These are phyloP conservation scores for Candida fluviatilis DNA, from an alignment of 805 yeast species.

Conservation along the genomic window DNA sequence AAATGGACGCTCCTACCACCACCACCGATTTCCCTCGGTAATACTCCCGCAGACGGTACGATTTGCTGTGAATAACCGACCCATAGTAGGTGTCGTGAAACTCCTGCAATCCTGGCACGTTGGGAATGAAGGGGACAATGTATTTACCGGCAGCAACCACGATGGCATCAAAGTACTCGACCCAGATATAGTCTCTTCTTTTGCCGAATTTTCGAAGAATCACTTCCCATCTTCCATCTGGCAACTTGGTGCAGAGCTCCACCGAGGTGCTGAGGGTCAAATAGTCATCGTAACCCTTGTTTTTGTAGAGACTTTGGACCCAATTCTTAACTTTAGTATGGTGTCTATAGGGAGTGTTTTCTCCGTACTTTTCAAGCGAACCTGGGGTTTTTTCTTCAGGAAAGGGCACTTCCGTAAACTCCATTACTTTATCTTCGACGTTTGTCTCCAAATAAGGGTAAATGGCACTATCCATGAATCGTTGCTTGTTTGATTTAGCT, in stretches of 20 bases:
- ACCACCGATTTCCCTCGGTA: constrained; percentile 33
- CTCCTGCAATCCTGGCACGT: constrained; percentile 36
- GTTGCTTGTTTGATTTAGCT: constrained; percentile 12
- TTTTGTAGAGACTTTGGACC: constrained; percentile 17
- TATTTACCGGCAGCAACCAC: constrained; percentile 47
- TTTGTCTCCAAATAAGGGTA: constrained; percentile 21
- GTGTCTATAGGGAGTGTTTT: constrained; percentile 18
- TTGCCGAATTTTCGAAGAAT: constrained; percentile 17
- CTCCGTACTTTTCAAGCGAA: constrained; percentile 14
- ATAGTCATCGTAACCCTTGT: constrained; percentile 17
- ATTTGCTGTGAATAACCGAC: constrained; percentile 42
- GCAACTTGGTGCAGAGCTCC: constrained; percentile 21
- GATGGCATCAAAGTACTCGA: constrained; percentile 36
- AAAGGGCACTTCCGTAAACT: constrained; percentile 18
- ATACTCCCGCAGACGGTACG: constrained; percentile 27
- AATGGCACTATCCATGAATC: constrained; percentile 19
- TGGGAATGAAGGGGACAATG: constrained; percentile 43
- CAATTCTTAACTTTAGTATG: constrained; percentile 14
- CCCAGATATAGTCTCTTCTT: constrained; percentile 23
- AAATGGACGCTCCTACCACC: constrained; percentile 52
- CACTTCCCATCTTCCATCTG: constrained; percentile 15
- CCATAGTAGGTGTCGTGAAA: constrained; percentile 24
- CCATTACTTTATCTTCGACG: constrained; percentile 19
- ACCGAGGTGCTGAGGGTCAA: constrained; percentile 20
- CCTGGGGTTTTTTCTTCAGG: constrained; percentile 11